Conservation (phyloP, 306 rosid species). For the Albizia julibrissin region DNA sequence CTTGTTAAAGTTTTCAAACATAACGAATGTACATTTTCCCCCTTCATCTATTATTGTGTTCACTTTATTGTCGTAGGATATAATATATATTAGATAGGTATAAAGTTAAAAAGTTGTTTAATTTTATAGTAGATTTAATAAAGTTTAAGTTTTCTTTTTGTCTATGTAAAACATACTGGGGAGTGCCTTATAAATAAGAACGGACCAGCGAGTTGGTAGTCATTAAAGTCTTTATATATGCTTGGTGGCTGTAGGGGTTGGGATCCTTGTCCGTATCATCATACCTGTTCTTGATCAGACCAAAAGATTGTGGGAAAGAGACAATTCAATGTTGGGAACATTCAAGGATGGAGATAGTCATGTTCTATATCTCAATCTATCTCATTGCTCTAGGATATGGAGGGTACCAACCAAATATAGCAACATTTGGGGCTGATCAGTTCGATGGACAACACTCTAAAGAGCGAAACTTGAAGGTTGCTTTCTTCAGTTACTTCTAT, state of each 20-base stretch:
- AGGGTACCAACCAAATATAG: slow-evolving; percentile 62
- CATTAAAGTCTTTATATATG: background rate
- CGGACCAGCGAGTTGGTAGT: no score
- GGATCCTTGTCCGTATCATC: slow-evolving; percentile 68
- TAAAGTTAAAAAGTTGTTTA: no score
- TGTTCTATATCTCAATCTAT: slow-evolving; percentile 64
- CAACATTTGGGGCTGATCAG: slow-evolving; percentile 72
- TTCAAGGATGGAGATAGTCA: slow-evolving; percentile 39
- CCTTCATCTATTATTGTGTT: no score
- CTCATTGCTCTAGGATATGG: slow-evolving; percentile 67
- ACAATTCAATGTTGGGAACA: slow-evolving; percentile 36
- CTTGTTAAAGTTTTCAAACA: no score
- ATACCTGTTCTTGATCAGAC: slow-evolving; percentile 65
- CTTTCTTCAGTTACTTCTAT: slow-evolving; percentile 64
- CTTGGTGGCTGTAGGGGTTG: slow-evolving; percentile 68
- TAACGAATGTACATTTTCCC: no score
- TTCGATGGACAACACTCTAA: slow-evolving; percentile 55
- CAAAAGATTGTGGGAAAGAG: slow-evolving; percentile 80
- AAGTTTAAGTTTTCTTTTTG: no score
- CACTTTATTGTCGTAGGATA: no score
- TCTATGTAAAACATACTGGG: no score
- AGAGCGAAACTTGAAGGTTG: slow-evolving; percentile 50
- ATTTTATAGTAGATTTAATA: no score
- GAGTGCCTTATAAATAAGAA: no score
- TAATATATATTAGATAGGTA: no score